A percentile compares a stretch with the other conserved stretches of the same genome.
Conservation (phyloP, 148 eudicot genomes). For the Silene uniflora region DNA sequence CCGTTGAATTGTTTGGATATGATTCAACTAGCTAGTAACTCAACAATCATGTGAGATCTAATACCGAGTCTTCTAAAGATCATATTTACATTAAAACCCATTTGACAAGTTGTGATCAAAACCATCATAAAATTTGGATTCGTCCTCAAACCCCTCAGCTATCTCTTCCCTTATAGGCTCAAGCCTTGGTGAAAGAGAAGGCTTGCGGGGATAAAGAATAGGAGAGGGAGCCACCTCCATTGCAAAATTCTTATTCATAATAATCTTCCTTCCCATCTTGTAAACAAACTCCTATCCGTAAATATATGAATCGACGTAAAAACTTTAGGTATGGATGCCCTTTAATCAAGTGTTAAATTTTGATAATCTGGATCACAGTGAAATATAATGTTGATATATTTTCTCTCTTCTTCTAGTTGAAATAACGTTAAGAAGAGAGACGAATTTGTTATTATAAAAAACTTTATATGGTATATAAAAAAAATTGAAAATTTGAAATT, state of each 20-base stretch:
- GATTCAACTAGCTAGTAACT: too few relatives aligned
- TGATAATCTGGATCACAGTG: neutral
- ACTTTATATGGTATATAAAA: neutral
- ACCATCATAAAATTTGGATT: neutral
- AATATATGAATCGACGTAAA: too few relatives aligned
- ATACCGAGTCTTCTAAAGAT: neutral
- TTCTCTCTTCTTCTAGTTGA: neutral
- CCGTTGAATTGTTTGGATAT: too few relatives aligned
- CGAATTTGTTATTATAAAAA: too few relatives aligned
- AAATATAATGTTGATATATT: too few relatives aligned
- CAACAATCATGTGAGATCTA: neutral
- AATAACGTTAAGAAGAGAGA: neutral
- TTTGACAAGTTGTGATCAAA: constrained; percentile 1
- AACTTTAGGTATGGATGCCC: neutral
- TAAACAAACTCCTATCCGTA: neutral
- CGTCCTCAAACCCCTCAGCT: constrained; percentile 28
- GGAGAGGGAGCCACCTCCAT: constrained; percentile 40
- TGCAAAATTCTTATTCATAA: constrained; percentile 9
- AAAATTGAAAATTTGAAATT: neutral
- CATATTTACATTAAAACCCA: neutral
- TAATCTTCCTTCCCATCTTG: constrained; percentile 28
- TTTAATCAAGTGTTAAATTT: neutral
- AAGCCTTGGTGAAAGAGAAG: constrained; percentile 31
- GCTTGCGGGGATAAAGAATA: constrained; percentile 24
- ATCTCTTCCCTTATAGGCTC: constrained; percentile 37